Percentiles rank a stretch among this genome's conserved stretches.
These are phyloP conservation scores for Aegle marmelos DNA, from an alignment of 345 rosid species.

Conservation along the genomic window DNA sequence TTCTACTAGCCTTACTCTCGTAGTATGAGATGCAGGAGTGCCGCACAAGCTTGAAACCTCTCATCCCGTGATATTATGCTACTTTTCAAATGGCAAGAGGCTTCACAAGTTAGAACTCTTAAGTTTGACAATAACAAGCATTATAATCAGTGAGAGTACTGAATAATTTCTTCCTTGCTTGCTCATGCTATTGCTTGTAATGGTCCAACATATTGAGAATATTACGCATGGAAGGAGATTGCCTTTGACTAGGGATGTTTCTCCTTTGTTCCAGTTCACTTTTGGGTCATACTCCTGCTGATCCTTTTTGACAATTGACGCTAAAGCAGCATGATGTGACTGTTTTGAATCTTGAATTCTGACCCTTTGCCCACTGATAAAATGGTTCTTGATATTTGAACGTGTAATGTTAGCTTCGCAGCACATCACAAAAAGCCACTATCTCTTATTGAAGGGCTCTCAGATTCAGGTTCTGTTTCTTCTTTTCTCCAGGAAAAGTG, in stretches of 20 bases:
- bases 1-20: too few relatives aligned
- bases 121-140: neutral
- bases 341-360: neutral
- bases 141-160: neutral
- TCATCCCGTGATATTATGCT: too few relatives aligned
- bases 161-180: neutral
- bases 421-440: neutral
- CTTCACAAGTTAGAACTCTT: neutral
- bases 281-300: neutral
- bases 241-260: neutral
- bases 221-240: neutral
- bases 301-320: neutral
- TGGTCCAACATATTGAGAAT: neutral
- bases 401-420: neutral
- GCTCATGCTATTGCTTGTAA: neutral
- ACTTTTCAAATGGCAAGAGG: neutral
- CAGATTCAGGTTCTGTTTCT: too few relatives aligned
- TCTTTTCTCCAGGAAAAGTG: neutral
- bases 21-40: too few relatives aligned
- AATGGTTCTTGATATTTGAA: neutral
- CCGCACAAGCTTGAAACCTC: too few relatives aligned
- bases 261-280: neutral
- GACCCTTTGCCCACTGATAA: neutral
- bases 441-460: neutral
- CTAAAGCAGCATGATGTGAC: neutral